Percentiles rank a stretch among this genome's conserved stretches.
These are phyloP conservation scores for Euphorbia celastroides DNA, from an alignment of 441 rosid genomes.

Conservation along the genomic window DNA sequence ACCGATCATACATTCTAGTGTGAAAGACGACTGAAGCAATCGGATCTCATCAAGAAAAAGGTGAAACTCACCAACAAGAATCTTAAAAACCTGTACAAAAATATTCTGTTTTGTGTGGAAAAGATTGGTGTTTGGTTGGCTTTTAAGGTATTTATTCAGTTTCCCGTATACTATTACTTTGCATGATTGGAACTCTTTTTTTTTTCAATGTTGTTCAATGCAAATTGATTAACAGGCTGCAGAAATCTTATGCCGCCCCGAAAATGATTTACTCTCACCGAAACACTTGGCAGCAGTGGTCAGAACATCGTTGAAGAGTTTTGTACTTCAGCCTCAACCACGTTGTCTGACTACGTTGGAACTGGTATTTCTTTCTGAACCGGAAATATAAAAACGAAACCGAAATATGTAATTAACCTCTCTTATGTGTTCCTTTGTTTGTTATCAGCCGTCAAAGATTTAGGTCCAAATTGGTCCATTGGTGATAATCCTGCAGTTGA, in stretches of 20 bases:
- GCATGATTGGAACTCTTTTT: neutral
- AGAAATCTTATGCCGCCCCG: constrained; percentile 37
- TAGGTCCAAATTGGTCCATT: constrained; percentile 42
- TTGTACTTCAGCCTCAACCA: constrained; percentile 41
- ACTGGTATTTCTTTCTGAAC: constrained; percentile 41
- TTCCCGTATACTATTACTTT: neutral
- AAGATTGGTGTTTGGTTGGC: constrained; percentile 83
- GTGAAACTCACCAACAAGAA: constrained; percentile 35
- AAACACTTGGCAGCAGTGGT: constrained; percentile 35
- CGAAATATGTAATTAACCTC: constrained; percentile 4
- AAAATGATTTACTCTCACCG: constrained; percentile 37
- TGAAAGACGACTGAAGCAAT: constrained; percentile 28
- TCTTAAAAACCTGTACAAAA: constrained; percentile 36
- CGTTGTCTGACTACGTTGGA: constrained; percentile 35
- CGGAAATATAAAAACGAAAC: constrained; percentile 7
- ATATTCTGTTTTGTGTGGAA: constrained; percentile 50
- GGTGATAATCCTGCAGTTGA: constrained; percentile 27
- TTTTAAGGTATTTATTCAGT: constrained; percentile 45
- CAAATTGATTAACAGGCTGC: constrained; percentile 61
- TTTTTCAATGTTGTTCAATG: neutral
- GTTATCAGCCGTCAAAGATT: constrained; percentile 7
- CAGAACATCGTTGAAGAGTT: constrained; percentile 43
- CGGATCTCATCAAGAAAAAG: constrained; percentile 35
- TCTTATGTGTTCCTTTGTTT: constrained; percentile 2
- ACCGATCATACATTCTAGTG: constrained; percentile 44